A percentile compares a stretch with the other conserved stretches of the same genome.
Conservation (phyloP, 768 basidiomycete species). For the Peribolospora baueri region DNA sequence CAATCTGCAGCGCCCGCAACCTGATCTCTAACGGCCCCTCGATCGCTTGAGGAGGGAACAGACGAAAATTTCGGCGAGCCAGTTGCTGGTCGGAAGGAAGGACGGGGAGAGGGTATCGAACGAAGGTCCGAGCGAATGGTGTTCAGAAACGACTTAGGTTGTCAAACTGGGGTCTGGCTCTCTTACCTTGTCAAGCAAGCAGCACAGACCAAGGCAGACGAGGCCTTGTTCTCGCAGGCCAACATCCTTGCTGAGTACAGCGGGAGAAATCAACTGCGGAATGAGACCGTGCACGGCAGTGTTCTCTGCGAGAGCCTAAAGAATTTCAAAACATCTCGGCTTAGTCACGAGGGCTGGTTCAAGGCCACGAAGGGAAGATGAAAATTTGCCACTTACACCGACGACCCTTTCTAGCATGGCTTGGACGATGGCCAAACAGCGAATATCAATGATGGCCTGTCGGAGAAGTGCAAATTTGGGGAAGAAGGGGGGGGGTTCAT, state of each 20-base stretch:
- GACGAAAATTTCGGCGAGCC: no score
- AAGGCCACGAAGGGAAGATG: neutral
- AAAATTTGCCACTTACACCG: slow-evolving; percentile 29
- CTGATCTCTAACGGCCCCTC: slow-evolving; percentile 31
- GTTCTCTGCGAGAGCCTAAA: slow-evolving; percentile 32
- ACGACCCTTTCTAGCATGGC: slow-evolving; percentile 71
- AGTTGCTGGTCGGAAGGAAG: no score
- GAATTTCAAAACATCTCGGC: neutral
- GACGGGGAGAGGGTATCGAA: slow-evolving; percentile 31
- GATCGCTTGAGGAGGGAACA: slow-evolving; percentile 24
- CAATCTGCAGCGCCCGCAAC: slow-evolving; percentile 43
- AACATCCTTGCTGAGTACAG: slow-evolving; percentile 67
- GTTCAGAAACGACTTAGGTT: slow-evolving; percentile 15
- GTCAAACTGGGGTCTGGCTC: neutral
- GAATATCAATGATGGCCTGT: slow-evolving; percentile 30
- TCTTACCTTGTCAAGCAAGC: slow-evolving; percentile 50
- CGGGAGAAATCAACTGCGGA: slow-evolving; percentile 69
- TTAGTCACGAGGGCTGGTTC: neutral
- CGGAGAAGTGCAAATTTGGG: neutral
- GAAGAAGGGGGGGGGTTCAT: slow-evolving; percentile 9
- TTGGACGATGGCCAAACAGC: slow-evolving; percentile 50
- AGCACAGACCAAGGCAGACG: slow-evolving; percentile 55
- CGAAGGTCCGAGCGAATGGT: slow-evolving; percentile 48
- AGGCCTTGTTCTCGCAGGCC: slow-evolving; percentile 57
- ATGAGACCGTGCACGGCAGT: slow-evolving; percentile 40